A percentile compares a stretch with the other conserved stretches of the same genome.
Conservation (phyloP, 192 early-diverging fungal species). For the Podila verticillata region DNA sequence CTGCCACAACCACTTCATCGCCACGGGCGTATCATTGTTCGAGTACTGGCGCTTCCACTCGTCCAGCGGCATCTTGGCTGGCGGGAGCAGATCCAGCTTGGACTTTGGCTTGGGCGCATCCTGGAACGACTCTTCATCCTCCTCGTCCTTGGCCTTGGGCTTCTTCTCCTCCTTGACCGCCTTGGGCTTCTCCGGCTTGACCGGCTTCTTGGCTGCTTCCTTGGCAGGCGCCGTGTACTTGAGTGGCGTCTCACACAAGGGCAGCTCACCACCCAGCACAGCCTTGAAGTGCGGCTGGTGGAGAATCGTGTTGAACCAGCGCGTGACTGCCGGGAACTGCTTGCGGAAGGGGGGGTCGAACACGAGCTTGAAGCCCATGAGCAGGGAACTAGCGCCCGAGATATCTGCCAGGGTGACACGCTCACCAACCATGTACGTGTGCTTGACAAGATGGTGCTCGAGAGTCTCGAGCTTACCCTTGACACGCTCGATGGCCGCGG, state of each 20-base stretch:
- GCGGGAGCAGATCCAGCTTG: conserved; percentile 84
- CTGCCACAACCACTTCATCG: conserved; percentile 92
- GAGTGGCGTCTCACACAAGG: conserved; percentile 69
- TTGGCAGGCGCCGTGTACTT: conserved; percentile 66
- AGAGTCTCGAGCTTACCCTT: conserved; percentile 72
- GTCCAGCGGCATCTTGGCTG: conserved; percentile 78
- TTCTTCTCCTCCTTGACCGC: conserved; percentile 58
- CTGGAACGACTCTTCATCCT: conserved; percentile 67
- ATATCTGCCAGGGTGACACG: conserved; percentile 92
- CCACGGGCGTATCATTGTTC: conserved; percentile 88
- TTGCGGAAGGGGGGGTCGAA: conserved; percentile 82
- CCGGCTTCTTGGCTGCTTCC: conserved; percentile 62
- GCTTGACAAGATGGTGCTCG: conserved; percentile 78
- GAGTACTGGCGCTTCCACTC: conserved; percentile 96
- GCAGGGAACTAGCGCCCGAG: conserved; percentile 64
- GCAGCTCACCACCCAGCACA: conserved; percentile 65
- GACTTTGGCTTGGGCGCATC: conserved; percentile 89
- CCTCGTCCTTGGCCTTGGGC: conserved; percentile 59
- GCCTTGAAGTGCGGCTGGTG: conserved; percentile 86
- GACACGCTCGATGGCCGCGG: conserved; percentile 72
- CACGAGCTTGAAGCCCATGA: conserved; percentile 54
- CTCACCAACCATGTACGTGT: conserved; percentile 95
- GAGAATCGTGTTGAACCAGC: conserved; percentile 89
- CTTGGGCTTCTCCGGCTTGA: conserved; percentile 66
- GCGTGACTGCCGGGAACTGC: conserved; percentile 83